Evolutionary conservation across 1,284 basidiomycete species (phyloP).

Genomic region (Sparassis latifolia): DNA sequence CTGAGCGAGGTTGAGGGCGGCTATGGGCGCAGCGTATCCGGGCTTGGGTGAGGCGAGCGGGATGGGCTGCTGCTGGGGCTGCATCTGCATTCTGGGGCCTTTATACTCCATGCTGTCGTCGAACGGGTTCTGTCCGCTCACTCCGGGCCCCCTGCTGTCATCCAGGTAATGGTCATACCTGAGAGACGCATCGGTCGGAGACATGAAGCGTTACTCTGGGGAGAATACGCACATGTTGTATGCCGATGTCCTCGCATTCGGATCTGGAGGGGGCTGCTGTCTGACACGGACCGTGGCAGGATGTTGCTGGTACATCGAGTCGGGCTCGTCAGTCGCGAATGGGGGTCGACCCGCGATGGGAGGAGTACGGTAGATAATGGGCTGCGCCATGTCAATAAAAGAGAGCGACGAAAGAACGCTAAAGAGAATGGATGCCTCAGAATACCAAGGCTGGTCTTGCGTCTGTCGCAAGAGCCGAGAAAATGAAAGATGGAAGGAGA

Average conservation of each 20-base stretch:
- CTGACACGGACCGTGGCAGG: constrained; percentile 31
- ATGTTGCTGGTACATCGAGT: constrained; percentile 45
- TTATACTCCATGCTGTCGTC: constrained; percentile 34
- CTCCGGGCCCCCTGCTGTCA: constrained; percentile 39
- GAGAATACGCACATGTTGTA: constrained; percentile 54
- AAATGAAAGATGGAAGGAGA: neutral
- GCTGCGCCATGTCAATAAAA: constrained; percentile 20
- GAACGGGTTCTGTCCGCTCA: constrained; percentile 37
- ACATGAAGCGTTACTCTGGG: neutral
- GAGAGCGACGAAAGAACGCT: constrained; percentile 14
- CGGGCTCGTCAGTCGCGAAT: constrained; percentile 62
- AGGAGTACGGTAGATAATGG: constrained; percentile 28
- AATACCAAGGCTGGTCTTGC: constrained; percentile 14
- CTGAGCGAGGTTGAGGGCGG: constrained; percentile 50
- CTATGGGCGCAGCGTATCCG: constrained; percentile 63
- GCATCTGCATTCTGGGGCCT: constrained; percentile 5
- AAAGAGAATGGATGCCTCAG: constrained; percentile 30
- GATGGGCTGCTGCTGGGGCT: constrained; percentile 29
- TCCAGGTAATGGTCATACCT: constrained; percentile 63
- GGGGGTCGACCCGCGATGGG: constrained; percentile 59
- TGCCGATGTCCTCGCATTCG: constrained; percentile 45
- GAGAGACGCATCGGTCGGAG: constrained; percentile 6
- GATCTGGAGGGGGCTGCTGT: constrained; percentile 33
- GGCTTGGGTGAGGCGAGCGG: constrained; percentile 63
- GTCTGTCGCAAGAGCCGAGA: neutral